These are phyloP conservation scores for Trichosporon sp. DNA, from an alignment of 1,284 basidiomycete genomes.

Conservation along the genomic window DNA sequence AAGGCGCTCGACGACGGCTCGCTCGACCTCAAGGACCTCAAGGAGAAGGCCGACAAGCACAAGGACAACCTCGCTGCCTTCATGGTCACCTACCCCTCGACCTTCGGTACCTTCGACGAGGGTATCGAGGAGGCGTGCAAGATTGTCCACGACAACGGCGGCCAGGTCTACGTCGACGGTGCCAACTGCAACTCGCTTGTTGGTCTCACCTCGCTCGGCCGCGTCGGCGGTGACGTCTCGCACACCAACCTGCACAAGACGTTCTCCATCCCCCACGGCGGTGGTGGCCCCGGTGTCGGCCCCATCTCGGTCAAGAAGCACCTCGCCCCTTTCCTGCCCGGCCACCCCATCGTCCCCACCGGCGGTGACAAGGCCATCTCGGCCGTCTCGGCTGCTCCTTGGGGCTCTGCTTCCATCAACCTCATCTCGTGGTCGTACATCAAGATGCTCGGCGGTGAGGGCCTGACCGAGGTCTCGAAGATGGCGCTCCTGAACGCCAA, in stretches of 20 bases:
- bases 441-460: slow-evolving; percentile 92
- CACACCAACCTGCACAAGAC: slow-evolving; percentile 95
- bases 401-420: slow-evolving; percentile 89
- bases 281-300: slow-evolving; percentile 85
- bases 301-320: slow-evolving; percentile 94
- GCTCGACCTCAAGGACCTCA: slow-evolving; percentile 81
- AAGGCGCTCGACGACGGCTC: slow-evolving; percentile 83
- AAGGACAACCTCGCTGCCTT: slow-evolving; percentile 89
- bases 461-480: slow-evolving; percentile 78
- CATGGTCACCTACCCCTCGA: slow-evolving; percentile 97
- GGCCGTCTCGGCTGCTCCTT: slow-evolving; percentile 87
- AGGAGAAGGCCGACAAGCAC: slow-evolving; percentile 81
- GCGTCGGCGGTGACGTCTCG: slow-evolving; percentile 93
- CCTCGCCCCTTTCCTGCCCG: slow-evolving; percentile 88
- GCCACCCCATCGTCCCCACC: slow-evolving; percentile 70
- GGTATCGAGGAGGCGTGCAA: slow-evolving; percentile 88
- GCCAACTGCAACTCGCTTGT: slow-evolving; percentile 96
- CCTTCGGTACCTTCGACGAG: slow-evolving; percentile 94
- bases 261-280: slow-evolving; percentile 76
- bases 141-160: slow-evolving; percentile 90
- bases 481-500: slow-evolving; percentile 90
- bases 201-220: slow-evolving; percentile 90
- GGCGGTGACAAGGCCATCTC: slow-evolving; percentile 71
- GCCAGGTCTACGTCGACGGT: slow-evolving; percentile 96
- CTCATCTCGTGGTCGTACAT: slow-evolving; percentile 98